Conservation (phyloP, 768 basidiomycete species). For the Leucocoprinus leucothites region DNA sequence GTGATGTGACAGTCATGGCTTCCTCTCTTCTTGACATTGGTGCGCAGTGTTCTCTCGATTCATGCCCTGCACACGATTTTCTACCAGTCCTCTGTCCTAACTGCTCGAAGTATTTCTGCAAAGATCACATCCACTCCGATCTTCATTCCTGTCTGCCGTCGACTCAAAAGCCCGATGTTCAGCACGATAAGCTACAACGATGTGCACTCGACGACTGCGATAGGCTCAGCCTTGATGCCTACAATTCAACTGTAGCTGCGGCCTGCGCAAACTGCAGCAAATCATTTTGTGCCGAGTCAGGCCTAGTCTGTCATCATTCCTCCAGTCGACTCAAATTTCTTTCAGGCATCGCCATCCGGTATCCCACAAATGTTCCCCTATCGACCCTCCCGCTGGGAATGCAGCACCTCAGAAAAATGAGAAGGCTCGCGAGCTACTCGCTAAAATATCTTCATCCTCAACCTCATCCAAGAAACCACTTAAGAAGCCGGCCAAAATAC, state of each 20-base stretch:
- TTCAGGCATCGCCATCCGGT: constrained; percentile 65
- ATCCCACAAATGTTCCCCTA: constrained; percentile 52
- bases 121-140: constrained; percentile 56
- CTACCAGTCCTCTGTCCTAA: constrained; percentile 65
- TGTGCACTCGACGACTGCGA: constrained; percentile 52
- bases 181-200: constrained; percentile 31
- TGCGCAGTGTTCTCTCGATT: constrained; percentile 55
- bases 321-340: constrained; percentile 11
- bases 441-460: constrained; percentile 17
- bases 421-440: constrained; percentile 49
- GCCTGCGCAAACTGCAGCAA: constrained; percentile 51
- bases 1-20: constrained; percentile 19
- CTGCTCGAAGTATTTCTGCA: constrained; percentile 62
- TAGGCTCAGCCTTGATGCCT: constrained; percentile 51
- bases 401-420: constrained; percentile 25
- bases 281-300: constrained; percentile 65
- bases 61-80: constrained; percentile 68
- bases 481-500: constrained; percentile 25
- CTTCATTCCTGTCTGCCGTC: constrained; percentile 50
- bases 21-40: constrained; percentile 49
- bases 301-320: neutral
- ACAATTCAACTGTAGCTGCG: constrained; percentile 18
- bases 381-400: constrained; percentile 19
- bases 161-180: constrained; percentile 11
- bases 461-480: constrained; percentile 19